Evolutionary conservation across 306 rosid genomes (phyloP).

Genomic region (Fragaria nilgerrensis): DNA sequence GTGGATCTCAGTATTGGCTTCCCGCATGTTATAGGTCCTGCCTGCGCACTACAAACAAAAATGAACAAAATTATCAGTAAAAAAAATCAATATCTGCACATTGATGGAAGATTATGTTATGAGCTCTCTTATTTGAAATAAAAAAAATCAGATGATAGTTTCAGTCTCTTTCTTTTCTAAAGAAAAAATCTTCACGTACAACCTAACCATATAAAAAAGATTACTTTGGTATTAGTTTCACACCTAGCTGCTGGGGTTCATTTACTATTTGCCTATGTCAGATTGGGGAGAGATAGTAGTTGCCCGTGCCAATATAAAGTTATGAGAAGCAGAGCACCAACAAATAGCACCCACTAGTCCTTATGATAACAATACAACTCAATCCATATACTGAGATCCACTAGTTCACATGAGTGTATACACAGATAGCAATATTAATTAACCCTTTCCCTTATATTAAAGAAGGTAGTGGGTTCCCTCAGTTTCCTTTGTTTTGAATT

Average conservation of each 20-base stretch:
- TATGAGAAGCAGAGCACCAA: not conserved
- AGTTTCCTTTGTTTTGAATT: not conserved
- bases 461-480: not conserved
- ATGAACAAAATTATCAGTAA: not conserved
- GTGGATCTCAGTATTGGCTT: slow-evolving; percentile 59
- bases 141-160: not conserved
- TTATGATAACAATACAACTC: not conserved
- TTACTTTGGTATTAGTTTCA: not conserved
- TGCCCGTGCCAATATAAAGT: not conserved
- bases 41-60: slow-evolving; percentile 34
- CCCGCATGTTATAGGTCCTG: slow-evolving; percentile 54
- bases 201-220: not conserved
- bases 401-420: not conserved
- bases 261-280: not conserved
- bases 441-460: not conserved
- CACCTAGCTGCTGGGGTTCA: not conserved
- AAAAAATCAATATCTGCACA: not conserved
- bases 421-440: not conserved
- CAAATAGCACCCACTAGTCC: not conserved
- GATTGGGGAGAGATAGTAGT: not conserved
- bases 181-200: not conserved
- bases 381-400: not conserved
- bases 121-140: not conserved
- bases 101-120: not conserved
- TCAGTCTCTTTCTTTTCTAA: not conserved